Evolutionary conservation across 179 eudicot species (phyloP), one percentile per base, ranked within the genome.

Genomic region (Silene coronaria): DNA sequence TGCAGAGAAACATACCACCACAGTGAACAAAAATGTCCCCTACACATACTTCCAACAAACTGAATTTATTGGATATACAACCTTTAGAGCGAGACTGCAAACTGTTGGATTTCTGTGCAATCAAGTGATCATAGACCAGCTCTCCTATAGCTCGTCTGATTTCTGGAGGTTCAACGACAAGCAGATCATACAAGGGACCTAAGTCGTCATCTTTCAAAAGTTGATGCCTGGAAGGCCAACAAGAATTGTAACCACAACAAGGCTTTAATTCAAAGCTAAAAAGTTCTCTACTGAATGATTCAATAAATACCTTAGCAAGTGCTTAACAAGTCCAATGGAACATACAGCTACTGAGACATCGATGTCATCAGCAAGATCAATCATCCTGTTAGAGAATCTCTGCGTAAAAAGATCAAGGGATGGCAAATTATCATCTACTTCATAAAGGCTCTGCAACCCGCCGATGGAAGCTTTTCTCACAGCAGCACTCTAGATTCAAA

Each of bases 361-460:
- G 80, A 87, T 81, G 80, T 95, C 99, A 85, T 95, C 99, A 71
- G 99, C 99, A 78, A 95, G 97, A 77, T 95, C 99, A 77, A 95
- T 87, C 97, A 95, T 92, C 79, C 99, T 85, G 75, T 80, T 88
- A 64, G 92, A 84, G 84, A 95, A 95, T 80, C 99, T 87, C 70
- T 95, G 91, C 9, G 97, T 92, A 82, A 95, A 95, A 67, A 95
- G 97, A 70, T 90, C 90, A 79, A 95, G 99, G 76, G 96, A 89
- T 70, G 97, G 96, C 81, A 95, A 96, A 86, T 89, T 95, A 82
- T 91, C 99, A 80, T 95, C 99, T 79, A 84, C 89, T 82, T 92
- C 99, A 70, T 95, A 95, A 53, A 95, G 87, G 84, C 85, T 89
- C 87, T 91, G 99, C 85, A 95, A 82, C 53, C 96, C 97, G 73